Evolutionary conservation across 2,329 filamentous ascomycete genomes (phyloP), one percentile per base, ranked within the genome.

Genomic region (Colletotrichum sp.): DNA sequence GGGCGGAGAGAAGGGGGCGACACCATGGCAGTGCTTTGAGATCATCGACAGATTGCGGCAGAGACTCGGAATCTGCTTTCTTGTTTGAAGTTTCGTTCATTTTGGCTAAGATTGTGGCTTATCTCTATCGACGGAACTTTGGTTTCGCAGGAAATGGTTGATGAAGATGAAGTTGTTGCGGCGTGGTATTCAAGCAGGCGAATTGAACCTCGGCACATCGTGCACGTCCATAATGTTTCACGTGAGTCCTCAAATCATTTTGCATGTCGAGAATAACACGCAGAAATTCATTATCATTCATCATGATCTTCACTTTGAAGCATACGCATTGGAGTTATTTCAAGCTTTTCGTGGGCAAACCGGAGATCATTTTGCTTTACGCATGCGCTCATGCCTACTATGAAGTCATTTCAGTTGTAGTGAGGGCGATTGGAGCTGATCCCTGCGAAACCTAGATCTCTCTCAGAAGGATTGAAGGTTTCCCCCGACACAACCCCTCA

Each of bases 1-100:
- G 79, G 13, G 74, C 75, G 2, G 74, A 75, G 13, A 86, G 80
- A 30, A 84, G 80, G 14, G 76, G 67, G 39, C 81, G 79, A 60
- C 83, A 85, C 85, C 85, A 86, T 9, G 84, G 81, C 34, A 84
- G 79, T 1, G 83, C 80, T 64, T 74, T 76, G 79, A 87, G 85
- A 79, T 84, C 70, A 34, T n/a, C 59, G 21, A 52, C 16, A 4
- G 63, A 71, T 26, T 67, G 70, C n/a, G 70, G 59, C 10, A 71
- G n/a, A 12, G 14, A 26, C 9, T 63, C 28, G 6, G 28, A 8
- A n/a, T 36, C 26, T 30, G 21, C 9, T 9, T 4, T 24, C 9
- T 12, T 12, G 0, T 16, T 13, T 7, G 21, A 18, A 5, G 2
- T 8, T 18, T 28, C 26, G 52, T 4, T 36, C 73, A 73, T 75